Percentiles rank a stretch among this genome's conserved stretches.
Evolutionary conservation across 371 early-diverging fungal genomes (phyloP).

Genomic region (Lichtheimia hyalospora): DNA sequence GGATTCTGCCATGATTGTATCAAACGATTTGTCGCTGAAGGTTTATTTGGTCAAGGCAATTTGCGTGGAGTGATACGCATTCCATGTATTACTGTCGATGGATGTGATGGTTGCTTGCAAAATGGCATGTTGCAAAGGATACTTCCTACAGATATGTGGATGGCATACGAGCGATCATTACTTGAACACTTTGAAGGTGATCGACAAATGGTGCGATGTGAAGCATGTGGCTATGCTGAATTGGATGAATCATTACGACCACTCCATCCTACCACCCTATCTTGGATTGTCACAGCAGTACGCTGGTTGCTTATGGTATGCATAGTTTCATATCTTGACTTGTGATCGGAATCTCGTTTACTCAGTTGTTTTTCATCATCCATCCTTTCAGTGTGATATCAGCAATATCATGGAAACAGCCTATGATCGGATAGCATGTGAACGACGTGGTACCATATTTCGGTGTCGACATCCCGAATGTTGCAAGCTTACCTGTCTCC

Average conservation of each 20-base stretch:
- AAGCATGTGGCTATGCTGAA: conserved; percentile 54
- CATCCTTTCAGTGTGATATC: conserved; percentile 34
- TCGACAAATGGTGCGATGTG: conserved; percentile 45
- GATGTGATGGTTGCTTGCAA: conserved; percentile 27
- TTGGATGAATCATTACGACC: conserved; percentile 31
- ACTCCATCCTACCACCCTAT: neutral
- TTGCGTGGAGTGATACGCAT: conserved; percentile 42
- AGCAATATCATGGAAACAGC: conserved; percentile 28
- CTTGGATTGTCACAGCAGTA: conserved; percentile 5
- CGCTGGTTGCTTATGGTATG: conserved; percentile 33
- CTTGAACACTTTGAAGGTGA: conserved; percentile 32
- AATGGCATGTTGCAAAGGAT: conserved; percentile 22
- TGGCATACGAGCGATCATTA: conserved; percentile 40
- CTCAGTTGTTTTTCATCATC: neutral
- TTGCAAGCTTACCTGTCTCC: conserved; percentile 44
- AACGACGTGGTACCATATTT: conserved; percentile 38
- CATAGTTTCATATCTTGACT: conserved; percentile 6
- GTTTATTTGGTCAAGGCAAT: conserved; percentile 59
- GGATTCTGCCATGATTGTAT: conserved; percentile 55
- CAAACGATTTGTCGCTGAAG: conserved; percentile 42
- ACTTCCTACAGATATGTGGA: conserved; percentile 34
- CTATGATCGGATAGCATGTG: conserved; percentile 27
- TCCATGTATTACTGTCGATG: conserved; percentile 44
- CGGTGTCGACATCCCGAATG: conserved; percentile 55
- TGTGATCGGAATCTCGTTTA: conserved; percentile 4